Evolutionary conservation across 257 asterid genomes (phyloP).

Genomic region (Solanum etuberosum): DNA sequence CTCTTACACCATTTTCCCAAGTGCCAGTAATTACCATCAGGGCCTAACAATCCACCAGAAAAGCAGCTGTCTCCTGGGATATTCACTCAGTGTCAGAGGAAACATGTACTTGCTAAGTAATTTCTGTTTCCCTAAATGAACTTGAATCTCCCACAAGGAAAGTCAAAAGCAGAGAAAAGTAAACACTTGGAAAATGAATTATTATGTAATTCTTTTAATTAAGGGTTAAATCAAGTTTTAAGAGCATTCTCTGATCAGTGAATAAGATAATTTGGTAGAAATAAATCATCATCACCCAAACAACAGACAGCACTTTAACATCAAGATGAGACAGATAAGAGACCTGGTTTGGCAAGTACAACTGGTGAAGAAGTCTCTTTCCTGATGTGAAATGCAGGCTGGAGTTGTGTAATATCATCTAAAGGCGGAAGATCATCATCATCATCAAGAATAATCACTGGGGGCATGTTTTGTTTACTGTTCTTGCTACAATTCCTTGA

Average conservation of each 20-base stretch:
- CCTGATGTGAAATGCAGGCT: constrained; percentile 17
- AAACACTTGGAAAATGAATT: not conserved
- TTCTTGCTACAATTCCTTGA: constrained; percentile 7
- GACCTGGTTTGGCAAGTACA: not conserved
- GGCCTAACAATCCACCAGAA: constrained; percentile 69
- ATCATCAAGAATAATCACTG: constrained; percentile 5
- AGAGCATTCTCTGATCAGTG: not conserved
- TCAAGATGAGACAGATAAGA: not conserved
- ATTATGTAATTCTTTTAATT: not conserved
- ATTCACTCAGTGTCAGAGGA: not conserved
- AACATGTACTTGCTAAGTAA: not conserved
- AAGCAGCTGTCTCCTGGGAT: constrained; percentile 44
- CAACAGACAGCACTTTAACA: not conserved
- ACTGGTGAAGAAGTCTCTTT: constrained; percentile 22
- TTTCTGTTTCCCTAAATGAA: not conserved
- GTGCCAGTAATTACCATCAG: constrained; percentile 76
- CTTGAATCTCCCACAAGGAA: not conserved
- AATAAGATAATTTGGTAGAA: not conserved
- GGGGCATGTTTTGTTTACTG: constrained; percentile 4
- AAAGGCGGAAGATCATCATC: constrained; percentile 36
- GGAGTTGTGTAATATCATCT: constrained; percentile 19
- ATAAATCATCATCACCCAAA: not conserved
- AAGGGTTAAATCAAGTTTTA: not conserved
- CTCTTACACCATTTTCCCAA: constrained; percentile 97
- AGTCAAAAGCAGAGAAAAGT: not conserved